Conservation (phyloP, 2,329 filamentous ascomycete species). For the Didymella keratinophila region DNA sequence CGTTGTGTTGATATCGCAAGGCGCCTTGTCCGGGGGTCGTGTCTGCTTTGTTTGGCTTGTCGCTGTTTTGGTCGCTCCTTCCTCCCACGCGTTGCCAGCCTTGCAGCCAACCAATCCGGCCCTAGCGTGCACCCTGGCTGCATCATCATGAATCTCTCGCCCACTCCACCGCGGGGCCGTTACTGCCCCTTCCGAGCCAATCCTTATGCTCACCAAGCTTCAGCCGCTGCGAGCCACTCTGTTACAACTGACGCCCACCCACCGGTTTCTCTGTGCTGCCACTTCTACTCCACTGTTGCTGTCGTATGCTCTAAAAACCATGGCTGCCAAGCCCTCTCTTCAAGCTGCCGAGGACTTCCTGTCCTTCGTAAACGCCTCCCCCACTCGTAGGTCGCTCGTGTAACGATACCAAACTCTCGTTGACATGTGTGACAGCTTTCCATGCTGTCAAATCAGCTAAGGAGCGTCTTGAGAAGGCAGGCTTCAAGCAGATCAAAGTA, state of each 20-base stretch:
- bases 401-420: background rate
- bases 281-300: conserved; percentile 19
- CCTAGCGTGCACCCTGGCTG: conserved; percentile 22
- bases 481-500: conserved; percentile 84
- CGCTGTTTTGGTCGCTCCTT: conserved; percentile 38
- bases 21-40: conserved; percentile 24
- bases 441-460: conserved; percentile 87
- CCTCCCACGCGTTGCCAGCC: conserved; percentile 23
- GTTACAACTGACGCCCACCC: conserved; percentile 25
- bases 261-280: conserved; percentile 13
- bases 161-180: conserved; percentile 24
- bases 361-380: conserved; percentile 92
- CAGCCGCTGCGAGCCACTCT: conserved; percentile 24
- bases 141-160: conserved; percentile 22
- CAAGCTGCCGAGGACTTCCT: conserved; percentile 79
- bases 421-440: conserved; percentile 70
- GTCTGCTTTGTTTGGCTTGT: conserved; percentile 35
- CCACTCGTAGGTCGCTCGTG: conserved; percentile 74
- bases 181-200: conserved; percentile 27
- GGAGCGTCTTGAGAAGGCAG: conserved; percentile 77
- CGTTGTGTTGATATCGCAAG: conserved; percentile 25
- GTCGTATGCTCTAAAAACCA: conserved; percentile 35
- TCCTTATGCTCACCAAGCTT: conserved; percentile 31
- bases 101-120: conserved; percentile 30
- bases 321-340: conserved; percentile 52